These are phyloP conservation scores for Aspergillus leporis DNA, from an alignment of 495 filamentous ascomycete genomes.

Conservation along the genomic window DNA sequence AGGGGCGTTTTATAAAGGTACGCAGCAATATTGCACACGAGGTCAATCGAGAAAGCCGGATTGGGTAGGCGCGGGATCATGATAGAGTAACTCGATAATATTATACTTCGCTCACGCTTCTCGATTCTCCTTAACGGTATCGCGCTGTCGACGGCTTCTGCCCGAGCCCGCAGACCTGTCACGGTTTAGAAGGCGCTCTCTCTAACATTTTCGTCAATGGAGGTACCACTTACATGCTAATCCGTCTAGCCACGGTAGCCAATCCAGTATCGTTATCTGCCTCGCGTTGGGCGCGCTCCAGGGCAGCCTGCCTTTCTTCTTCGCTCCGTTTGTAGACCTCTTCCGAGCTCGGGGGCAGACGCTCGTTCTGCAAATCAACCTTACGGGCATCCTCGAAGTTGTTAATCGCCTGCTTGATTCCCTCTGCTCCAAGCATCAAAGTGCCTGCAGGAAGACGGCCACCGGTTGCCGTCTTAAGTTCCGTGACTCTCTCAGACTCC, in stretches of 20 bases:
- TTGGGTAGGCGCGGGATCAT: slow-evolving; percentile 7
- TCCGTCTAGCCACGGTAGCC: slow-evolving; percentile 78
- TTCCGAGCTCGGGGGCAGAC: slow-evolving; percentile 86
- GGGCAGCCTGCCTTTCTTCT: slow-evolving; percentile 74
- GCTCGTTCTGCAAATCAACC: slow-evolving; percentile 96
- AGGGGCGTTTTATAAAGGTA: slow-evolving; percentile 19
- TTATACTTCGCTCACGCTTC: slow-evolving; percentile 13
- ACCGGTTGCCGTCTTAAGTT: slow-evolving; percentile 94
- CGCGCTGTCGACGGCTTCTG: slow-evolving; percentile 37
- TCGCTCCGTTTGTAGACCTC: slow-evolving; percentile 80
- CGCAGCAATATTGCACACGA: slow-evolving; percentile 5
- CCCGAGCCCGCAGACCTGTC: slow-evolving; percentile 42
- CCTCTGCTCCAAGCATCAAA: slow-evolving; percentile 95
- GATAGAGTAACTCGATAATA: not conserved
- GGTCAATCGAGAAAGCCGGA: not conserved
- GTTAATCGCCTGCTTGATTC: slow-evolving; percentile 98
- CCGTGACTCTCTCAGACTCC: slow-evolving; percentile 93
- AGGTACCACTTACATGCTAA: slow-evolving; percentile 82
- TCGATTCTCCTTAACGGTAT: slow-evolving; percentile 27
- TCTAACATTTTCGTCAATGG: not conserved
- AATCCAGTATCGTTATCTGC: slow-evolving; percentile 89
- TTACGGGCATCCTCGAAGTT: slow-evolving; percentile 98
- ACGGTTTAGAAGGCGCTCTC: slow-evolving; percentile 9
- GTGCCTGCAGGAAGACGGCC: slow-evolving; percentile 93
- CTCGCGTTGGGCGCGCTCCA: slow-evolving; percentile 80